Base-by-base conservation (phyloP, 305 asterid genomes). In the Fraxinus angustifolia region DNA sequence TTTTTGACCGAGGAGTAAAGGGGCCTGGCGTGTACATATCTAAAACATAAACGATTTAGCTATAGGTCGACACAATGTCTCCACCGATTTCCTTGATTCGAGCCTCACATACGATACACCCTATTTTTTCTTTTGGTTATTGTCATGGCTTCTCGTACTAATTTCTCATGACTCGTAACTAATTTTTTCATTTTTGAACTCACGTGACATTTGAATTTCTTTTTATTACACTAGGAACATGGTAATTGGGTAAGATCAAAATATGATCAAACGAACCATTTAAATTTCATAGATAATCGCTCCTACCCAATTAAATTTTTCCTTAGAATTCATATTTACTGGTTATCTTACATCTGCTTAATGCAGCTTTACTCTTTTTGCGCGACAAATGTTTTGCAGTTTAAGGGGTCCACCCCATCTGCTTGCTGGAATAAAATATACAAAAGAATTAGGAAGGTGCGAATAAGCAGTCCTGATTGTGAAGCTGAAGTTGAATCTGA, bases 361-460 rank as follows among this genome's bases (percentile, higher is more conserved):
- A 40, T 78, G 76, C 76, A 53, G 73, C 40, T 73, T 73, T 76
- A 53, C 68, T 38, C 78, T 56, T 56, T 60, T 76, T 50, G 76
- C 79, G 82, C 77, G 48, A 76, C 78, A 42, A 72, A 17, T 17
- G 2, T 56, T 56, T 56, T 56, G 67, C 26, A 56, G 67, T 56
- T 56, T 17, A 89, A 82, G 76, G 98, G 98, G 78, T 80, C 94
- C 36, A 92, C 92, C 77, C 98, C 98, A 82, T 87, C 93, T 79
- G 93, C 94, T 82, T 92, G 97, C 91, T 95, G 98, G 98, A 92
- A 87, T 77, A 92, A 91, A 87, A 94, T 95, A 79, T 92, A 88
- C 89, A 87, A 90, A 86, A 89, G 88, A 85, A 89, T 95, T 78
- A 89, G 86, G 91, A 87, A 80, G 86, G 82, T 88, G 77, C 97